Evolutionary conservation across 176 grass and related monocot genomes (phyloP).

Genomic region (Carex littledalei): DNA sequence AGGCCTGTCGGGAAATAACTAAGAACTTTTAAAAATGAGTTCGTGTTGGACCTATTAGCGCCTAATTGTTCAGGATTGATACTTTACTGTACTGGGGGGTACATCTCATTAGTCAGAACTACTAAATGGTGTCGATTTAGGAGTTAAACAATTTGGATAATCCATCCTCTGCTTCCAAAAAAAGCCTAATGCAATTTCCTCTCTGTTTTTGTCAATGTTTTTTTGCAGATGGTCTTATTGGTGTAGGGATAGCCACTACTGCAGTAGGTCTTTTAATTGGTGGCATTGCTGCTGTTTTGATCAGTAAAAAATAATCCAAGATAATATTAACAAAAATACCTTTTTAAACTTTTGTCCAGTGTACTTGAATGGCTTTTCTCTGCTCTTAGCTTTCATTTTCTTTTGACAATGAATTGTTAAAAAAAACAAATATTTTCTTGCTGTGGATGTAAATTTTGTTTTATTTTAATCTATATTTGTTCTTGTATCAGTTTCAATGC

Average conservation of each 20-base stretch:
- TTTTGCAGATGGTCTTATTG: conserved; percentile 74
- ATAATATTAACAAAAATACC: neutral
- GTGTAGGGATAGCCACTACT: conserved; percentile 78
- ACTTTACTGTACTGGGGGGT: neutral
- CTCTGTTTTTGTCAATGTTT: neutral
- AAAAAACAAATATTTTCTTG: neutral
- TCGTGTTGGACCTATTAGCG: neutral
- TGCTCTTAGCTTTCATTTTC: neutral
- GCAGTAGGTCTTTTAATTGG: conserved; percentile 65
- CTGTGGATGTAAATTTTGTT: conserved; percentile 13
- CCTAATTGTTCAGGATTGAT: neutral
- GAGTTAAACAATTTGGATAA: neutral
- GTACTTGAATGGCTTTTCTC: neutral
- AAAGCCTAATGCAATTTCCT: neutral
- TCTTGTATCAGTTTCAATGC: neutral
- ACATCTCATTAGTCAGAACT: neutral
- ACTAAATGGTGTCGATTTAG: neutral
- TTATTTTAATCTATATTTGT: neutral
- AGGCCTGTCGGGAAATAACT: neutral
- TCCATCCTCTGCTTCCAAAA: neutral
- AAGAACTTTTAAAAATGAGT: neutral
- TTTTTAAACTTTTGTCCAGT: neutral
- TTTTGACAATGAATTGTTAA: neutral
- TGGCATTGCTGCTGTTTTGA: conserved; percentile 63
- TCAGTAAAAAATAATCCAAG: conserved; percentile 57